Conservation (phyloP, 257 asterid species). For the Gentiana dahurica region DNA sequence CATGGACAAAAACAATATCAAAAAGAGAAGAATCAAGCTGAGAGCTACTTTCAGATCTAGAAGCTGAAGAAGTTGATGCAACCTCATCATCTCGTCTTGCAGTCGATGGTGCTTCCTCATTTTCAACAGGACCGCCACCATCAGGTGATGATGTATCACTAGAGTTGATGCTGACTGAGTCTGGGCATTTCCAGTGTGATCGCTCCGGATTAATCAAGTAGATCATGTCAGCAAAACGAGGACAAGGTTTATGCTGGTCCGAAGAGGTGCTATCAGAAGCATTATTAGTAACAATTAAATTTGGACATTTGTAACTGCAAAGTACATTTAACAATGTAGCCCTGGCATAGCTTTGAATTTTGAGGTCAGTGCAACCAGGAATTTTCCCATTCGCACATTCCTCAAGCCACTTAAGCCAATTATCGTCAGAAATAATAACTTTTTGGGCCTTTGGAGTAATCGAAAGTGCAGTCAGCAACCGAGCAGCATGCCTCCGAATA, state of each 20-base stretch:
- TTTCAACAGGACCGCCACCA: conserved; percentile 32
- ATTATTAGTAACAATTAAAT: conserved; percentile 31
- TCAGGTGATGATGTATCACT: conserved; percentile 24
- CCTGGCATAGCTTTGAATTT: conserved; percentile 86
- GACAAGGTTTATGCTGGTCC: conserved; percentile 28
- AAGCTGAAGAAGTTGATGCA: conserved; percentile 37
- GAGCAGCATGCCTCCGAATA: conserved; percentile 92
- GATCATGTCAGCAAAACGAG: conserved; percentile 70
- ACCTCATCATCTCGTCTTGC: conserved; percentile 22
- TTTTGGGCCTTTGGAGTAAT: conserved; percentile 74
- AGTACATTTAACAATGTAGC: conserved; percentile 75
- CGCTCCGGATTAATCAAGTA: conserved; percentile 75
- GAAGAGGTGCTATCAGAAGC: conserved; percentile 23
- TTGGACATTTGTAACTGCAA: conserved; percentile 39
- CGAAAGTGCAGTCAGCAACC: conserved; percentile 78
- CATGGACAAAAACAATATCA: conserved; percentile 91
- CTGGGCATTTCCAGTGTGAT: conserved; percentile 81
- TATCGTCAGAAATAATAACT: conserved; percentile 51
- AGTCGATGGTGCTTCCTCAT: conserved; percentile 19
- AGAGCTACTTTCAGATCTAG: conserved; percentile 40
- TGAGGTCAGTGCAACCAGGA: conserved; percentile 88
- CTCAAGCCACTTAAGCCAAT: conserved; percentile 82
- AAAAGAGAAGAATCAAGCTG: conserved; percentile 46
- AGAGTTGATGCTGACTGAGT: conserved; percentile 19
- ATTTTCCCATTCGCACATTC: conserved; percentile 77